Conservation (phyloP, 2,329 filamentous ascomycete species). For the Cercospora sp. region DNA sequence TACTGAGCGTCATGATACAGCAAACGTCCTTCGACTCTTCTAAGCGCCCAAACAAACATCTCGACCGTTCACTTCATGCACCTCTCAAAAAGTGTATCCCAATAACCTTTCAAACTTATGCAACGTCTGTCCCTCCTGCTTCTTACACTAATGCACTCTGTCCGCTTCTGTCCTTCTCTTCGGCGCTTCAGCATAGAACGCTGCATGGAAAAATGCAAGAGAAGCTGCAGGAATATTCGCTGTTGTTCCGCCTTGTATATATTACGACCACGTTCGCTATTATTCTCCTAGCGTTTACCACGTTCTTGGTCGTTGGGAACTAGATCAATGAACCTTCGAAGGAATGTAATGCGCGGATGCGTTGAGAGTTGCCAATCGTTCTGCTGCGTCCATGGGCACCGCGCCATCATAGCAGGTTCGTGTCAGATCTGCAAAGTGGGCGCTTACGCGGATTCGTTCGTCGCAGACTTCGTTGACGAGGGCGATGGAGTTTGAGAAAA, state of each 20-base stretch:
- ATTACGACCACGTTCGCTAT: not conserved
- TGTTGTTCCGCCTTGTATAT: not conserved
- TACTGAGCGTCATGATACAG: too few species aligned
- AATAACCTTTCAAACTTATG: not conserved
- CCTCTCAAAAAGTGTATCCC: not conserved
- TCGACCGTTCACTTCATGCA: not conserved
- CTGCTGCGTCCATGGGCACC: too few species aligned
- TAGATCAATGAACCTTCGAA: too few species aligned
- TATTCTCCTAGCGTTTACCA: not conserved
- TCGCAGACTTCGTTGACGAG: not conserved
- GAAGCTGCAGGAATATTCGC: not conserved
- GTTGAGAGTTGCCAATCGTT: too few species aligned
- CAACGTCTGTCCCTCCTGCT: not conserved
- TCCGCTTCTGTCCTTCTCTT: not conserved
- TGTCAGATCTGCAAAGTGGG: not conserved
- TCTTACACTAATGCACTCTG: not conserved
- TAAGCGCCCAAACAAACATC: not conserved
- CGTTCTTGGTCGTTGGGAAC: not conserved
- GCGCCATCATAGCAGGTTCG: too few species aligned
- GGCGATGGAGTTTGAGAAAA: not conserved
- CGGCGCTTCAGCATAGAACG: not conserved
- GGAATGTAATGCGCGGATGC: too few species aligned
- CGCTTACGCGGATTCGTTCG: not conserved
- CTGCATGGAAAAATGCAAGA: not conserved
- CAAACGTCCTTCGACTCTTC: too few species aligned